Base-by-base conservation (phyloP, 148 eudicot species). In the Nepenthes mirabilis region DNA sequence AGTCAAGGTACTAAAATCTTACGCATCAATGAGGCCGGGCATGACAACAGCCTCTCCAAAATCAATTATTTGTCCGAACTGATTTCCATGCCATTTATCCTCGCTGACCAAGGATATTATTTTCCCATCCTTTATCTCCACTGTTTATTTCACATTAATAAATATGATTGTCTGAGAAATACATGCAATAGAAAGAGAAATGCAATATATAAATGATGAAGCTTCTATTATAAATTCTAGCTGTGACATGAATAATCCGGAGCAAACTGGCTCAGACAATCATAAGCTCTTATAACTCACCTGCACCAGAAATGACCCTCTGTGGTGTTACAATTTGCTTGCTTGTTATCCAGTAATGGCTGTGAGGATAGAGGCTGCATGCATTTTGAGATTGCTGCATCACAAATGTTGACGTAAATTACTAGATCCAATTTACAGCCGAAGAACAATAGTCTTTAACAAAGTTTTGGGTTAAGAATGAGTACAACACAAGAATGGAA, bases 1-100 rank as follows among this genome's bases (percentile, higher is more conserved):
- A 49, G 11, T 35, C 14, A 11, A 45, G 54, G 55, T 60, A 7
- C 52, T 66, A 55, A 65, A n/a, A 58, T 65, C 96, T 82, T 82
- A 93, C 99, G 86, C 91, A 69, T 93, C 97, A 57, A 93, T 75
- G 67, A 93, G 78, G 72, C 99, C 99, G 52, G 99, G 99, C 99
- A 93, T 93, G 75, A 93, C 74, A 75, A 93, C 99, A 50, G 97
- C 86, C 61, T 93, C 83, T 61, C 95, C 95, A 76, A 80, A 93
- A 68, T 93, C 87, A 59, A 93, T 51, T 55, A 86, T 70, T 36
- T 73, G 73, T 59, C 60, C 80, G 8, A 47, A 71, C 71, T 58
- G 57, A 36, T 54, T 54, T 33, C 79, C 84, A 64, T 63, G 77
- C 99, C 87, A 79, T 32, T 84, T 83, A 57, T 76, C 85, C 66